Base-by-base conservation (phyloP, 1,284 basidiomycete genomes). In the Moesziomyces sp. region DNA sequence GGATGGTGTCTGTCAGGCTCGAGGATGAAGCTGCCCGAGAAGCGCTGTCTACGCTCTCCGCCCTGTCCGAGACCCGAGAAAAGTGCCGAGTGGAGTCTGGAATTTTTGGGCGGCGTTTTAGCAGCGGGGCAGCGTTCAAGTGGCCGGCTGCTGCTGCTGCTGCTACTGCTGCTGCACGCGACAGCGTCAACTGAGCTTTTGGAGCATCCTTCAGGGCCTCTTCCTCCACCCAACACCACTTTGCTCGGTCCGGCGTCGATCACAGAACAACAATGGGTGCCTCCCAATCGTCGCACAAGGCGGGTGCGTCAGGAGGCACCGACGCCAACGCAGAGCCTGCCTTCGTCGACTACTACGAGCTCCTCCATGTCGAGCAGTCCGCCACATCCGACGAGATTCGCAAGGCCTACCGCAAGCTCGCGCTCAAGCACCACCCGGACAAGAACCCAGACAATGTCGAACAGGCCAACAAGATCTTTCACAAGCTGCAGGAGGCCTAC, bases 401-500 rank as follows among this genome's bases (percentile, higher is more conserved):
- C 54, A 80, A 79, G 47, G 77, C 82, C 0, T 84, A 83, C 46
- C 78, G 82, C 46, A 79, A 77, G 51, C 77, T 83, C 9, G 85
- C 85, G 1, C 77, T 86, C 40, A 76, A 77, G 34, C 77, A 85
- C 43, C 86, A 86, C 52, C 86, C 86, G 0, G 86, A 86, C 76
- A 86, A 86, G 79, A 86, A 86, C 58, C 85, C 84, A 3, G 78
- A 85, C 56, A 79, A 94, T 78, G 85, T 92, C 5, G 93, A 97
- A 76, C 92, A 89, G 46, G 91, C 97, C 0, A 98, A 94, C 0
- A 88, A 91, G 78, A 89, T 91, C 23, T 99, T 99, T 84, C 91
- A 94, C 13, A 87, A 89, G 47, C 86, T 99, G 16, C 95, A 97
- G 79, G 93, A 95, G 77, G 96, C 96, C 0, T 98, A 97, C 82